These are phyloP conservation scores for Russula olivacea DNA, from an alignment of 768 basidiomycete species.

Conservation along the genomic window DNA sequence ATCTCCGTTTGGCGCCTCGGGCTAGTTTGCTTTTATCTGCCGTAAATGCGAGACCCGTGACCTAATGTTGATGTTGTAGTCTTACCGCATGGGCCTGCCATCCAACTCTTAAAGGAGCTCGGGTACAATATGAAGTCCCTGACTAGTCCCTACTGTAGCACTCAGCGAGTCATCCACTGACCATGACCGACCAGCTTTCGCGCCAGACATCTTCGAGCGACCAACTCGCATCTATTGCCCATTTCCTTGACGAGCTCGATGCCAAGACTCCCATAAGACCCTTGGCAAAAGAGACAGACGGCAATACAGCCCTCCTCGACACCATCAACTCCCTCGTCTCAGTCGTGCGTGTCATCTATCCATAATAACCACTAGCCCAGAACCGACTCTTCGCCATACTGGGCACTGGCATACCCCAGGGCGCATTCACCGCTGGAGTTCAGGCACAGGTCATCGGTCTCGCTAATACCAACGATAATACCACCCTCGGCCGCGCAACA, in stretches of 20 bases:
- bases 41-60: background rate
- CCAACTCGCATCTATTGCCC: constrained; percentile 6
- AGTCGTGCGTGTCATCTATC: constrained; percentile 5
- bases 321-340: constrained; percentile 21
- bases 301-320: constrained; percentile 18
- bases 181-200: background rate
- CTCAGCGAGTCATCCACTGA: background rate
- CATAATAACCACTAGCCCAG: background rate
- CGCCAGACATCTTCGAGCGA: background rate
- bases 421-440: constrained; percentile 25
- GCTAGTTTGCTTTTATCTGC: background rate
- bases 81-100: background rate
- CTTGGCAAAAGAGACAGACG: constrained; percentile 9
- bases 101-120: background rate
- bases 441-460: constrained; percentile 18
- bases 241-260: constrained; percentile 14
- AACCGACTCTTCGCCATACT: background rate
- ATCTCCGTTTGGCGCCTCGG: background rate
- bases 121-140: background rate
- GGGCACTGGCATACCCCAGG: background rate
- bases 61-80: background rate
- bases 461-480: background rate
- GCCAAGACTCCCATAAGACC: constrained; percentile 6
- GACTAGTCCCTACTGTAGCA: background rate
- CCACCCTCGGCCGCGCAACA: background rate